A percentile compares a stretch with the other conserved stretches of the same genome.
Conservation (phyloP, 1,284 basidiomycete species). For the Moniliophthora roreri region DNA sequence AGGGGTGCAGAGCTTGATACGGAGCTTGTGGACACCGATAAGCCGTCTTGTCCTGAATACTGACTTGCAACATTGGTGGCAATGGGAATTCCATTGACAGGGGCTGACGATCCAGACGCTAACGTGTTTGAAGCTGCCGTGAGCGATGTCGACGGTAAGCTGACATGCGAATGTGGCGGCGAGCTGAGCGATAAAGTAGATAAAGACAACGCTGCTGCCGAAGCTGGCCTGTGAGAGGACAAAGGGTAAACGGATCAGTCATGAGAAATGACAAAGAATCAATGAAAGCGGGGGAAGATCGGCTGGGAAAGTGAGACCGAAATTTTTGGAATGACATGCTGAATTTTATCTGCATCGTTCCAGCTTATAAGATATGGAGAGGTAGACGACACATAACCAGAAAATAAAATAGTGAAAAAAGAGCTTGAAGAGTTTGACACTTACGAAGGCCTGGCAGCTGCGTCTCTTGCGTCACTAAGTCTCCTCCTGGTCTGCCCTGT, state of each 20-base stretch:
- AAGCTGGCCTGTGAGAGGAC: constrained; percentile 38
- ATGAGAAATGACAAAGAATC: not conserved
- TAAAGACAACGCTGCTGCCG: constrained; percentile 47
- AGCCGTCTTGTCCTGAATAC: not conserved
- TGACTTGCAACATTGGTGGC: not conserved
- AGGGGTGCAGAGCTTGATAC: constrained; percentile 9
- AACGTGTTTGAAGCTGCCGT: constrained; percentile 9
- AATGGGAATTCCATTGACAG: not conserved
- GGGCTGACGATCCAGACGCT: not conserved
- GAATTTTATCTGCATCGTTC: too few species aligned
- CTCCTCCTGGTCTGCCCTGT: constrained; percentile 65
- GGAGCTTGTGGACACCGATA: constrained; percentile 13
- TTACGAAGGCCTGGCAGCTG: constrained; percentile 68
- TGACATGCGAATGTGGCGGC: constrained; percentile 30
- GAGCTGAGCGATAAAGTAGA: constrained; percentile 57
- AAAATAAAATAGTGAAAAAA: constrained; percentile 12
- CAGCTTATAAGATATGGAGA: constrained; percentile 10
- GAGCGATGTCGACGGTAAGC: constrained; percentile 29
- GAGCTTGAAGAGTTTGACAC: constrained; percentile 29
- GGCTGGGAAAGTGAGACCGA: constrained; percentile 2
- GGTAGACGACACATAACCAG: constrained; percentile 5
- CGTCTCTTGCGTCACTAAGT: constrained; percentile 75
- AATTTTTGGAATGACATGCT: not conserved
- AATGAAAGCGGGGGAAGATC: constrained; percentile 10
- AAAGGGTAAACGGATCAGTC: not conserved